Evolutionary conservation across 768 basidiomycete genomes (phyloP), one percentile per base, ranked within the genome.

Genomic region (Thelephora aurantiotincta): DNA sequence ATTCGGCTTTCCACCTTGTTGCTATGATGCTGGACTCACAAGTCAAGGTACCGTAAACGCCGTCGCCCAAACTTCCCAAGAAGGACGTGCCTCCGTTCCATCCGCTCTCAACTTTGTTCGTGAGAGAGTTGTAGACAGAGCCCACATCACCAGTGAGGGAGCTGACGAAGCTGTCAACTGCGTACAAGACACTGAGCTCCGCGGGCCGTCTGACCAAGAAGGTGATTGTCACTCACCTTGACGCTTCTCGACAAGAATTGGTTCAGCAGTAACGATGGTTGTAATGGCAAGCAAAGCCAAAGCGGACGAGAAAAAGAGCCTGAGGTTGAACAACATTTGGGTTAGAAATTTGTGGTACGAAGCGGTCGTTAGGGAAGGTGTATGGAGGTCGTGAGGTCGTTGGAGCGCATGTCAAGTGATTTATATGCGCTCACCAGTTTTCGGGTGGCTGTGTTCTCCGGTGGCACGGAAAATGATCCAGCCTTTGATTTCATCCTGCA

Each of bases 121-220:
- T 41, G 16, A 41, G 3, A 2, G 38, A 41, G 14, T 41, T 22
- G 4, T 20, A 35, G n/a, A 53, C 48, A n/a, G 58, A 58, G 5
- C 35, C 65, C 5, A 53, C 68, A 42, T 51, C 60, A 18, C 70
- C 65, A 11, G 68, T 67, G 16, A 67, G 44, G 6, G 67, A 65
- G 46, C 65, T 55, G 30, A 77, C 53, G 19, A 66, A 53, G 52
- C 64, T 67, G 44, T 51, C 64, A 49, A 74, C 65, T 36, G 36
- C 47, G 23, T 9, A 30, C 46, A 33, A 43, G 50, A 51, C 50
- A 57, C 37, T 16, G 35, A 47, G 16, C 6, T 30, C n/a, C 36
- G 20, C 38, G n/a, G 20, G 47, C 16, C 16, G 3, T 14, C 12
- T 19, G 33, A 13, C 16, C 48, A 11, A 13, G 30, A 19, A 43